Percentiles rank a stretch among this genome's conserved stretches.
Conservation (phyloP, 345 rosid species). For the Populus nigra region DNA sequence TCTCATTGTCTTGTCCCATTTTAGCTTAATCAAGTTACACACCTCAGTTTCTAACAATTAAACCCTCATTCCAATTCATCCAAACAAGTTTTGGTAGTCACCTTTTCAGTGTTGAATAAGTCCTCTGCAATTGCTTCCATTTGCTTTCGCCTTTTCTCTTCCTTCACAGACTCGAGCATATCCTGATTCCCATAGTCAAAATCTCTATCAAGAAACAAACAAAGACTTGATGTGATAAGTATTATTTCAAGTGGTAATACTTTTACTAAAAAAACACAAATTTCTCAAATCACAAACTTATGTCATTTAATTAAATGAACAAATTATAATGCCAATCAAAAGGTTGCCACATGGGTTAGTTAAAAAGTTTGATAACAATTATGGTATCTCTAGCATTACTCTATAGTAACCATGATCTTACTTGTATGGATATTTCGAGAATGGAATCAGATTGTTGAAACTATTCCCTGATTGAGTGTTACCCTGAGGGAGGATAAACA, state of each 20-base stretch:
- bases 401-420: constrained; percentile 29
- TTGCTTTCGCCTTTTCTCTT: constrained; percentile 83
- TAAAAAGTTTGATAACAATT: too few relatives aligned
- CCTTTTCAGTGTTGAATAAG: constrained; percentile 71
- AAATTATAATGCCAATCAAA: too few relatives aligned
- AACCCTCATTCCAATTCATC: not conserved
- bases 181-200: constrained; percentile 44
- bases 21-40: not conserved
- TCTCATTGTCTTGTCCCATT: not conserved
- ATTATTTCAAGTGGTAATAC: too few relatives aligned
- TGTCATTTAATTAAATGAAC: too few relatives aligned
- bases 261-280: not conserved
- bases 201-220: constrained; percentile 41
- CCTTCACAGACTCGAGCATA: constrained; percentile 50
- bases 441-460: constrained; percentile 80
- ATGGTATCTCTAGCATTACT: too few relatives aligned
- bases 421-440: constrained; percentile 81
- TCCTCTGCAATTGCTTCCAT: constrained; percentile 89
- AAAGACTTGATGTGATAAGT: too few relatives aligned
- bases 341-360: too few relatives aligned
- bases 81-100: constrained; percentile 15
- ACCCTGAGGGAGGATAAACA: constrained; percentile 32
- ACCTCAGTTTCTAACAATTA: not conserved
- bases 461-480: constrained; percentile 75
- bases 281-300: not conserved